phyloP scores from a whole-genome alignment of 2,329 filamentous ascomycete species.

The Diplodia scrobiculata region DNA sequence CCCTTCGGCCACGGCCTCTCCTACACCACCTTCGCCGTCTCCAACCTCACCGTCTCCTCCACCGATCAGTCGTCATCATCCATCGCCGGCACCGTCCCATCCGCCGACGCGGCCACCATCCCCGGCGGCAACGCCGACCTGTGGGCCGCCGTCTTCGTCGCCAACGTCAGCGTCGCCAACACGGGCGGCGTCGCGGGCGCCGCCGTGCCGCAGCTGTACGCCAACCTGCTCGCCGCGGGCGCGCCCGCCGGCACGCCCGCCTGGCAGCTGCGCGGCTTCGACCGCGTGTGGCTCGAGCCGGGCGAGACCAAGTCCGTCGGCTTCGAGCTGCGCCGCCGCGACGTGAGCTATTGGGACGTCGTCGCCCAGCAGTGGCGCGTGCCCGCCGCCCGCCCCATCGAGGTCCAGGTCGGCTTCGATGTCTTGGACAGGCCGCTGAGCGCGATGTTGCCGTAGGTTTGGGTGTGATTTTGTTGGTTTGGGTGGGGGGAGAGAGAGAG shows the following conservation, averaged over 20 bases:
- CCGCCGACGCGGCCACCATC: constrained; percentile 32
- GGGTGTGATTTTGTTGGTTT: too few relatives aligned
- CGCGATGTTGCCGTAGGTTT: background rate
- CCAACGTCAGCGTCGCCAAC: constrained; percentile 55
- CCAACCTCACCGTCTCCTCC: constrained; percentile 25
- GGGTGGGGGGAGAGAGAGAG: too few relatives aligned
- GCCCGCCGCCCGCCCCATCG: constrained; percentile 31
- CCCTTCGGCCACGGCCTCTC: constrained; percentile 45
- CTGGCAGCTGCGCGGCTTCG: constrained; percentile 50
- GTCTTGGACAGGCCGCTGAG: constrained; percentile 3
- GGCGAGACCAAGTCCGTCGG: constrained; percentile 48
- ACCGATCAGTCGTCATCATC: background rate
- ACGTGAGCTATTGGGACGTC: constrained; percentile 55
- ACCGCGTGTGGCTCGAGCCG: constrained; percentile 51
- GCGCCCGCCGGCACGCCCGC: constrained; percentile 51
- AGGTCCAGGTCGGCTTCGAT: constrained; percentile 34
- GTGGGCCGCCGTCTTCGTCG: constrained; percentile 51
- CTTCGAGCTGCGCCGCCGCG: constrained; percentile 54
- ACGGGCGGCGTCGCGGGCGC: constrained; percentile 53
- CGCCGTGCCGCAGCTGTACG: constrained; percentile 60
- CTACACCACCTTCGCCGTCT: constrained; percentile 42
- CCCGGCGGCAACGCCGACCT: constrained; percentile 60
- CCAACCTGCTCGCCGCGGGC: constrained; percentile 47
- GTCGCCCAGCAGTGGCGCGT: constrained; percentile 49
- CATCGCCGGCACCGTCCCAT: constrained; percentile 27